These are phyloP conservation scores for Blastocystis sp. DNA, from an alignment of 352 stramenopile genomes.

Conservation along the genomic window DNA sequence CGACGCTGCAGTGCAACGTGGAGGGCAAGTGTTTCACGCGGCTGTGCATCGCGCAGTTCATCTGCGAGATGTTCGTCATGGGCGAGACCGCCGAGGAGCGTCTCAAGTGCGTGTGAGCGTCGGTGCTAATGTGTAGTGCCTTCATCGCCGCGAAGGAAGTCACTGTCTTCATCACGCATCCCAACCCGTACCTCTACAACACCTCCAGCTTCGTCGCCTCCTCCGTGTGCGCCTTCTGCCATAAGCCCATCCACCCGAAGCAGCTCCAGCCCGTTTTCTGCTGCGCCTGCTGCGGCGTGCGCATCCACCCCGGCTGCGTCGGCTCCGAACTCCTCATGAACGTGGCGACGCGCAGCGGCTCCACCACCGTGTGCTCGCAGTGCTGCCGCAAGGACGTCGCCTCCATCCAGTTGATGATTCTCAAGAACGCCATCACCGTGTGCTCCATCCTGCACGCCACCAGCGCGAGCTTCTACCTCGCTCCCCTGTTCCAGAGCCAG, in stretches of 20 bases:
- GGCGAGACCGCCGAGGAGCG: neutral
- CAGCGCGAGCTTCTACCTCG: neutral
- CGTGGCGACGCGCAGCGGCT: neutral
- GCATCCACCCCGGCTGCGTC: neutral
- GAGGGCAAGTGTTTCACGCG: neutral
- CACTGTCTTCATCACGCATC: neutral
- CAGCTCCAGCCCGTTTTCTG: neutral
- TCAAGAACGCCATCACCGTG: neutral
- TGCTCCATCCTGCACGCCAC: neutral
- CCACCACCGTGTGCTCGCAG: neutral
- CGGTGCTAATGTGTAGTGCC: neutral
- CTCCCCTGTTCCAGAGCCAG: neutral
- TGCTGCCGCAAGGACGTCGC: neutral
- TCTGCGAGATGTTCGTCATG: conserved; percentile 5
- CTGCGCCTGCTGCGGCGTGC: neutral
- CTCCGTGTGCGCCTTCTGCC: neutral
- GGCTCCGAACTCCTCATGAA: neutral
- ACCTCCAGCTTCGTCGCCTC: neutral
- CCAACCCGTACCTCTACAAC: conserved; percentile 17
- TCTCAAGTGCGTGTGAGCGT: neutral
- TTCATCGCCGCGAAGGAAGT: neutral
- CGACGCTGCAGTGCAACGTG: neutral
- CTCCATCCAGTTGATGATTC: conserved; percentile 6
- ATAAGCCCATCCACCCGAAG: neutral
- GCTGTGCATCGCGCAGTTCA: neutral